Evolutionary conservation across 2,329 filamentous ascomycete species (phyloP).

Genomic region (Cladophialophora psammophila): DNA sequence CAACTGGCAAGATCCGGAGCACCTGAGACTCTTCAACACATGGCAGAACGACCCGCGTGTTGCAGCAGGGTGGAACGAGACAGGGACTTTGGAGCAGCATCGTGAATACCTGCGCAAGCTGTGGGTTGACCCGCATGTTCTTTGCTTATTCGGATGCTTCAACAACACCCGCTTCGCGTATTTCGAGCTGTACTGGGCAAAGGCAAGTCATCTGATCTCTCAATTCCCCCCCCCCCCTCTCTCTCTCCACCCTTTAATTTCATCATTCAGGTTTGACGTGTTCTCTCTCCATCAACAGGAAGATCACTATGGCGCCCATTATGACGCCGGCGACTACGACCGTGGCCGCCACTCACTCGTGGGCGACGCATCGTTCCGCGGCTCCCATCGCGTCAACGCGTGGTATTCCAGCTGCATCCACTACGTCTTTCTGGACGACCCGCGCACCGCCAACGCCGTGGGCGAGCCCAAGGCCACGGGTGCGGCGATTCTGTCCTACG

Average conservation of each 20-base stretch:
- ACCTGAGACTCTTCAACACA: constrained; percentile 75
- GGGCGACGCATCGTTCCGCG: constrained; percentile 64
- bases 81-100: constrained; percentile 77
- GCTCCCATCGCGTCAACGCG: constrained; percentile 63
- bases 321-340: constrained; percentile 62
- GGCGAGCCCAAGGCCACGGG: constrained; percentile 75
- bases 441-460: constrained; percentile 62
- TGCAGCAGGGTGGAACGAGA: constrained; percentile 80
- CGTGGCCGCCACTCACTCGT: constrained; percentile 69
- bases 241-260: not conserved
- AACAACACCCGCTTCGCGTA: constrained; percentile 76
- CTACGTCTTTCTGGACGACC: constrained; percentile 67
- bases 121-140: constrained; percentile 74
- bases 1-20: constrained; percentile 68
- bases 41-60: constrained; percentile 89
- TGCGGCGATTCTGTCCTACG: constrained; percentile 74
- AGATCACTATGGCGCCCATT: constrained; percentile 68
- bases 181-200: constrained; percentile 82
- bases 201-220: constrained; percentile 57
- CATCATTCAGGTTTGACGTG: not conserved
- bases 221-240: too few relatives aligned
- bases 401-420: constrained; percentile 67
- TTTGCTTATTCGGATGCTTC: constrained; percentile 74
- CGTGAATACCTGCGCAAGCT: constrained; percentile 72
- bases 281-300: constrained; percentile 51